Conservation (phyloP, 2,329 filamentous ascomycete genomes). For the Fusarium udum region DNA sequence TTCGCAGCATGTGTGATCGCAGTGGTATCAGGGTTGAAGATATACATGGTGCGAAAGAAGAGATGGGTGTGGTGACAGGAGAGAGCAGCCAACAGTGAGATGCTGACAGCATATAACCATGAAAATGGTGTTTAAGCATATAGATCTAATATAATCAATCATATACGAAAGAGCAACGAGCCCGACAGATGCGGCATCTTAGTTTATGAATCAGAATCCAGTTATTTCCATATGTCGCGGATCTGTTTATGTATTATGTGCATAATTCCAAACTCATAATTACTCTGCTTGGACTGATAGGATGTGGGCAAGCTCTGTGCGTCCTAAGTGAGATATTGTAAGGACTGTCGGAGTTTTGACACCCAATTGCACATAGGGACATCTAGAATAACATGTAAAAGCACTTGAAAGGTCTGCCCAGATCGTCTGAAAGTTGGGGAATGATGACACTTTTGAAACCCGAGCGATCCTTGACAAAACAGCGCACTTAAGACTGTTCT, state of each 20-base stretch:
- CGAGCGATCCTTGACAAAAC: neutral
- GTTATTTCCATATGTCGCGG: neutral
- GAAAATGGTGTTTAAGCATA: neutral
- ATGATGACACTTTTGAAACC: neutral
- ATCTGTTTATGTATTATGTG: neutral
- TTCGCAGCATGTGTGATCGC: conserved; percentile 88
- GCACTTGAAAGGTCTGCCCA: neutral
- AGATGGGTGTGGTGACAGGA: conserved; percentile 37
- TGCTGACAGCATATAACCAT: neutral
- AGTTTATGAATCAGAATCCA: neutral
- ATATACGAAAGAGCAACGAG: neutral
- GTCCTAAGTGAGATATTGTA: neutral
- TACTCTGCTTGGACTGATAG: neutral
- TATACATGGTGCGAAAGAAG: conserved; percentile 56
- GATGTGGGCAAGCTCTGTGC: neutral
- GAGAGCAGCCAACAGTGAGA: conserved; percentile 17
- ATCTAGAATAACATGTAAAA: neutral
- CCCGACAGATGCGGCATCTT: neutral
- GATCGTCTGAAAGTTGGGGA: neutral
- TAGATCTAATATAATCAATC: neutral
- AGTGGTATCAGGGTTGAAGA: conserved; percentile 76
- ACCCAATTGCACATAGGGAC: neutral
- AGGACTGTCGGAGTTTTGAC: neutral
- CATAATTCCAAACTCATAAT: neutral
- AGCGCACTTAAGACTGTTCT: neutral